These are phyloP conservation scores for Diaporthe sp. DNA, from an alignment of 2,329 filamentous ascomycete species.

Conservation along the genomic window DNA sequence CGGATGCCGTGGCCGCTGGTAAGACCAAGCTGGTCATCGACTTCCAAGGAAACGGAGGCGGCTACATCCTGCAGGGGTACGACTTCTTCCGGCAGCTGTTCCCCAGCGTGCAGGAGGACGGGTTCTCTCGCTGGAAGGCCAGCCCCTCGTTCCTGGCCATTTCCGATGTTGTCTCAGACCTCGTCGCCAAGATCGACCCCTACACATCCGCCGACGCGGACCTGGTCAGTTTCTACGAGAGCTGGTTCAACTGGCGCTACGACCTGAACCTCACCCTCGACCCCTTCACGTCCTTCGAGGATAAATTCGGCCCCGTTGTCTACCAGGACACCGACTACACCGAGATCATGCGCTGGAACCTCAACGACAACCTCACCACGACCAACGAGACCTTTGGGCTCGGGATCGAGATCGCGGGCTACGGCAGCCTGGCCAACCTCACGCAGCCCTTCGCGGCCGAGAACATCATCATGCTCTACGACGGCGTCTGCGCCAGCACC, in stretches of 20 bases:
- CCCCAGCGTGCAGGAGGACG: slow-evolving; percentile 56
- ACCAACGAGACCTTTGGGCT: slow-evolving; percentile 57
- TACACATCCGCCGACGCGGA: slow-evolving; percentile 56
- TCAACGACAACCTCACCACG: slow-evolving; percentile 58
- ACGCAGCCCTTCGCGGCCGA: slow-evolving; percentile 69
- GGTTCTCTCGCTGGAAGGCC: slow-evolving; percentile 61
- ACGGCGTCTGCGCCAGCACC: slow-evolving; percentile 71
- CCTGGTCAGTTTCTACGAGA: slow-evolving; percentile 60
- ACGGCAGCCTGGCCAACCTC: slow-evolving; percentile 61
- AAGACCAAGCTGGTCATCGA: slow-evolving; percentile 75
- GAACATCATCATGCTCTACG: slow-evolving; percentile 71
- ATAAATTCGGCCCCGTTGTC: slow-evolving; percentile 58
- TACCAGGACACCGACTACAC: slow-evolving; percentile 69
- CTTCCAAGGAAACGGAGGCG: slow-evolving; percentile 70
- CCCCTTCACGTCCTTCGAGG: slow-evolving; percentile 64
- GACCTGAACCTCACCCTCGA: slow-evolving; percentile 63
- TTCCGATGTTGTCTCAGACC: slow-evolving; percentile 59
- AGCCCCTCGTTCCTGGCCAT: slow-evolving; percentile 59
- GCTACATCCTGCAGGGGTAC: slow-evolving; percentile 71
- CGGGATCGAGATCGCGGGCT: slow-evolving; percentile 64
- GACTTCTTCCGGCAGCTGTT: slow-evolving; percentile 73
- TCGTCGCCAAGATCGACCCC: slow-evolving; percentile 60
- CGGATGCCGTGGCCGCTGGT: slow-evolving; percentile 57
- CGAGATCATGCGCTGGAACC: slow-evolving; percentile 65
- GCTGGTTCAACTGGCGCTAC: slow-evolving; percentile 65